Percentiles rank a stretch among this genome's conserved stretches.
phyloP scores from a whole-genome alignment of 1,284 basidiomycete genomes.

The Puccinia polysora region DNA sequence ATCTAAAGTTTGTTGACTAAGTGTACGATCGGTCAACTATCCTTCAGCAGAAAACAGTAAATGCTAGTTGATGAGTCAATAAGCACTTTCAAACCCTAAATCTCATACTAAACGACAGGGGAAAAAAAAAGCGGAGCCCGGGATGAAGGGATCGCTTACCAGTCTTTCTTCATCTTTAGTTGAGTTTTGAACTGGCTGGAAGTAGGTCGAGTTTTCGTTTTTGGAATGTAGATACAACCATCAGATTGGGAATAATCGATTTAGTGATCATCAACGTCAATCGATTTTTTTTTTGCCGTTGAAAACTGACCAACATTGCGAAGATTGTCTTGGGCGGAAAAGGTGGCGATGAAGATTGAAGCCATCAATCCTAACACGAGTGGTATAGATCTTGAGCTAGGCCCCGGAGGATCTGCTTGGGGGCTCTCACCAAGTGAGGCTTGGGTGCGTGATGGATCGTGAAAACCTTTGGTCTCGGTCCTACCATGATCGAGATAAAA shows the following conservation, averaged over 20 bases:
- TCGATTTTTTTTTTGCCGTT: too few relatives aligned
- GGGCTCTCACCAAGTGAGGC: too few relatives aligned
- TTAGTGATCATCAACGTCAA: background rate
- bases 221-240: background rate
- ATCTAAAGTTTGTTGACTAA: background rate
- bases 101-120: background rate
- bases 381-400: too few relatives aligned
- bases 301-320: constrained; percentile 16
- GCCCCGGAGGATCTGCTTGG: too few relatives aligned
- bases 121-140: background rate
- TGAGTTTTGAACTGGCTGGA: constrained; percentile 6
- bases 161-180: constrained; percentile 2
- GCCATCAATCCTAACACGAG: background rate
- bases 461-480: too few relatives aligned
- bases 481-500: too few relatives aligned
- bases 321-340: background rate
- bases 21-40: background rate
- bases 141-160: background rate
- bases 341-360: background rate
- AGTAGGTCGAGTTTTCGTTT: too few relatives aligned
- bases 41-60: background rate
- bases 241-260: background rate
- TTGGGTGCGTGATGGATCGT: too few relatives aligned
- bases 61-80: too few relatives aligned
- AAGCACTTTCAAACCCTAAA: too few relatives aligned